Evolutionary conservation across 1,284 basidiomycete species (phyloP), one percentile per base, ranked within the genome.

Genomic region (Laetiporus sulphureus): DNA sequence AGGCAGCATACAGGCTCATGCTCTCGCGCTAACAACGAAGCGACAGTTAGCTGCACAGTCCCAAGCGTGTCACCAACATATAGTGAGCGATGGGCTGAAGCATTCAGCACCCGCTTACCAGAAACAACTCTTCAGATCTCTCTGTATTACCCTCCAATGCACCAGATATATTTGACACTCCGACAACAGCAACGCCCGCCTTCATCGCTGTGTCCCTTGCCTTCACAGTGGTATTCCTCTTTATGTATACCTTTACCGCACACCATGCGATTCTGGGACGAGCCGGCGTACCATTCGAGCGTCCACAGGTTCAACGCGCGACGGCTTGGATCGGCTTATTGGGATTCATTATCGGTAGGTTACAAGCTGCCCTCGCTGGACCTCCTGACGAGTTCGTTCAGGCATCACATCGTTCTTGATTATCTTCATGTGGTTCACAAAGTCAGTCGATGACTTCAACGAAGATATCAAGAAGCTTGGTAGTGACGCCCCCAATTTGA

Each of bases 401-500:
- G 82, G 82, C n/a, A 61, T 87, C 45, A 78, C 77, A 5, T 68
- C 79, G 11, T 83, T 85, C 63, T 67, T 86, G 16, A 71, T 88
- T 44, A 62, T 83, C 43, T 77, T 83, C 49, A 84, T 89, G 73
- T 88, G 83, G 77, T 84, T 85, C 47, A 85, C 78, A 20, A 87
- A 87, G 60, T 76, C 83, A 1, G 75, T 81, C 1, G 72, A 80
- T 42, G 84, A 88, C 54, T 88, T 89, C 63, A 88, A 89, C 58
- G 59, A 63, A 33, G 75, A 67, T 37, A 77, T 89, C 45, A 50
- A 63, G 22, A 58, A 69, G 18, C 69, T 71, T 45, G 79, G 77
- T 20, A 48, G 57, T 4, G 61, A 68, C 36, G 77, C 71, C 2
- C 79, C 83, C 2, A 62, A 76, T 36, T 64, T 89, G 32, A 64